phyloP scores from a whole-genome alignment of 108 stramenopile species.

The Bacterosira constricta region DNA sequence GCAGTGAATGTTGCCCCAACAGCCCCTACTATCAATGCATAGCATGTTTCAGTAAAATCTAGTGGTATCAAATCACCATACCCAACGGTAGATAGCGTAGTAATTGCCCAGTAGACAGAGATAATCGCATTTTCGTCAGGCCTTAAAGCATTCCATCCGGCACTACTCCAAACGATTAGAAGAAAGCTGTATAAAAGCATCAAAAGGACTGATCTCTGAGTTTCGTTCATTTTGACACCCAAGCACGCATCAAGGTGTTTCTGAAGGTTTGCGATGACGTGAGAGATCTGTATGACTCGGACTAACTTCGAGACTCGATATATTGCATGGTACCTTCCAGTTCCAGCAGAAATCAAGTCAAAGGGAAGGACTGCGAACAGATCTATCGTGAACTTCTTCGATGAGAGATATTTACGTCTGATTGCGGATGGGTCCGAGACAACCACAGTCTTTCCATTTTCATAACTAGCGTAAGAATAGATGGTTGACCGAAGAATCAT shows the following conservation, averaged over 20 bases:
- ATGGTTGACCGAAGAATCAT: conserved; percentile 37
- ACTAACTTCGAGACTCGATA: conserved; percentile 43
- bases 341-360: conserved; percentile 31
- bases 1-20: conserved; percentile 53
- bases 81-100: conserved; percentile 68
- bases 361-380: conserved; percentile 40
- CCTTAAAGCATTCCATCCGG: conserved; percentile 51
- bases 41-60: conserved; percentile 42
- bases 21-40: conserved; percentile 47
- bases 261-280: conserved; percentile 25
- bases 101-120: conserved; percentile 67
- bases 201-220: conserved; percentile 31
- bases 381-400: conserved; percentile 30
- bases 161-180: conserved; percentile 48
- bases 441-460: conserved; percentile 28
- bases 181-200: conserved; percentile 46
- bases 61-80: conserved; percentile 71
- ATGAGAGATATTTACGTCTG: conserved; percentile 21
- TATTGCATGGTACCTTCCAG: conserved; percentile 31
- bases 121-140: conserved; percentile 15
- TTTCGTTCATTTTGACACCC: conserved; percentile 49
- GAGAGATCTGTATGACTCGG: conserved; percentile 42
- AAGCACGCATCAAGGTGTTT: conserved; percentile 43
- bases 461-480: conserved; percentile 29
- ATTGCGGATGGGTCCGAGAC: conserved; percentile 31